These are phyloP conservation scores for Vitis cinerea DNA, from an alignment of 164 flowering plant species.

Conservation along the genomic window DNA sequence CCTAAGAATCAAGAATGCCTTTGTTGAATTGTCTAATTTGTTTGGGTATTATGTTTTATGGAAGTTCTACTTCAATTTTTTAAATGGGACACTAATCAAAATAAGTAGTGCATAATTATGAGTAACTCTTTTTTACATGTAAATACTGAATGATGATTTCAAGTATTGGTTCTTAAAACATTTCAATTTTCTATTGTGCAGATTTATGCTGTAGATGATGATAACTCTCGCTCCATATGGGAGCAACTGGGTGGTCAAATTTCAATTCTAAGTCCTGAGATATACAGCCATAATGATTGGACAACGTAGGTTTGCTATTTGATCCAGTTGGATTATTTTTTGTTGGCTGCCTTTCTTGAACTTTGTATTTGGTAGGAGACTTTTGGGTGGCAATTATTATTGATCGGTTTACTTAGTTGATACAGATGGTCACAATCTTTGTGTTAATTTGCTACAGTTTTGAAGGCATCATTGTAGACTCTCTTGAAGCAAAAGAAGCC, in stretches of 20 bases:
- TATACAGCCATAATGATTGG: conserved; percentile 70
- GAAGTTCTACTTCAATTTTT: no score
- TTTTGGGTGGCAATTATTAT: background rate
- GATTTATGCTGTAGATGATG: conserved; percentile 73
- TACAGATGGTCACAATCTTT: conserved; percentile 7
- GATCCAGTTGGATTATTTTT: background rate
- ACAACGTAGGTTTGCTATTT: conserved; percentile 59
- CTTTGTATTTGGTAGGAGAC: background rate
- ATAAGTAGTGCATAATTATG: background rate
- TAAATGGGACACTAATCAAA: no score
- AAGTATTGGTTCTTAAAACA: conserved; percentile 1
- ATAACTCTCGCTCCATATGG: conserved; percentile 59
- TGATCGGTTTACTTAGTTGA: background rate
- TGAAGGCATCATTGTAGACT: conserved; percentile 79
- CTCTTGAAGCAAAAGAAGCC: conserved; percentile 68
- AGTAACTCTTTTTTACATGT: background rate
- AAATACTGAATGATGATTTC: background rate
- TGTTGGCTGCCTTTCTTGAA: background rate
- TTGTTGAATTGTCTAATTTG: no score
- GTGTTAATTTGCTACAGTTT: conserved; percentile 48
- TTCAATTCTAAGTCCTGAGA: conserved; percentile 50
- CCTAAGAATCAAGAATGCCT: no score
- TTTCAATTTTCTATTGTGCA: conserved; percentile 29
- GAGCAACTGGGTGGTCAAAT: conserved; percentile 58
- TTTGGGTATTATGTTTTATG: no score